Base-by-base conservation (phyloP, 2,329 filamentous ascomycete genomes). In the Exophiala xenobiotica region DNA sequence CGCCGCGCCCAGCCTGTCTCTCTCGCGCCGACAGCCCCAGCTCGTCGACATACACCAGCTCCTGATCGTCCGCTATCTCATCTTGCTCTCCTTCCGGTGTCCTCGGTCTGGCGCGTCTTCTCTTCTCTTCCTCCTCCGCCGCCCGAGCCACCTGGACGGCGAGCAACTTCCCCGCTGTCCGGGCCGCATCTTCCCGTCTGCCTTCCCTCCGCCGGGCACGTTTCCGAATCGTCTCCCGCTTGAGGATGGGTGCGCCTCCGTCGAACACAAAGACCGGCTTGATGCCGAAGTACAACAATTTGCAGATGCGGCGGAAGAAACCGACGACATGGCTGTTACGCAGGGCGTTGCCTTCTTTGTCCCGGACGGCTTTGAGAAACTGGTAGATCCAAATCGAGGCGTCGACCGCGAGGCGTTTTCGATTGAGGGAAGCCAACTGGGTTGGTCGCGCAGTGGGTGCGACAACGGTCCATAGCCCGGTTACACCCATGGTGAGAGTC, bases 371-470 rank as follows among this genome's bases (percentile, higher is more conserved):
- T 74, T 99, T 99, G 63, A 99, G 83, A 66, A 99, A 99, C 67
- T 99, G 93, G 77, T 99, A 99, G 63, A 99, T 97, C 93, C 93
- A 99, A 68, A 99, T 99, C 9, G 91, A 96, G 52, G 95, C 93
- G 73, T 99, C 93, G 61, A 99, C 90, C 40, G 93, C 95, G 43
- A 99, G 86, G 12, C 93, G 90, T 73, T 96, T 96, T 62, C 88
- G 89, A 70, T 97, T 97, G 54, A 99, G 83, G 11, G 92, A 96
- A 63, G 95, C 91, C 63, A 99, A 86, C 70, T 96, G 96, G 57
- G 95, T 95, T 16, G 93, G 95, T 29, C 93, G 87, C 41, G 93
- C 93, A 67, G 90, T 96, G 39, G 93, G 93, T 72, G 96, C 89
- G 59, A 97, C 78, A 46, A 99, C 90, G 58, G 89, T 92, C 93